Evolutionary conservation across 192 early-diverging fungal genomes (phyloP).

Genomic region (Umbelopsis ramanniana): DNA sequence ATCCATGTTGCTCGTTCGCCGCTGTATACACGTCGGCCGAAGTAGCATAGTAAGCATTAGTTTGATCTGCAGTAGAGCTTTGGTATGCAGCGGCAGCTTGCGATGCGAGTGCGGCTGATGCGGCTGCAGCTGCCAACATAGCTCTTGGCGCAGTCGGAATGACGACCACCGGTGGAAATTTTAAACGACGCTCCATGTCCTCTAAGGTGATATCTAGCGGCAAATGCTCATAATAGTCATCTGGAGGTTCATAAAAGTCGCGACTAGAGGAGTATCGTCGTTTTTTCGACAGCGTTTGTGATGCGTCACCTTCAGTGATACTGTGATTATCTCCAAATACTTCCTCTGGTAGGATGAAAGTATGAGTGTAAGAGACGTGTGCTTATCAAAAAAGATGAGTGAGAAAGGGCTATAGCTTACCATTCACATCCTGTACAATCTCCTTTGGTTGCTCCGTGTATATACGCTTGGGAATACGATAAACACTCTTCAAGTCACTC

Average conservation of each 20-base stretch:
- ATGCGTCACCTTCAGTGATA: constrained; percentile 9
- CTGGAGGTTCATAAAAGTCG: constrained; percentile 39
- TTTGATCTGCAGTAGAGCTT: constrained; percentile 23
- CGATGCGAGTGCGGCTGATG: constrained; percentile 10
- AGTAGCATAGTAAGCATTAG: constrained; percentile 11
- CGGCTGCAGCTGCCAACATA: constrained; percentile 27
- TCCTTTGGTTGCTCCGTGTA: constrained; percentile 28
- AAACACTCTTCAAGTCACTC: constrained; percentile 54
- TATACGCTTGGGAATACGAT: constrained; percentile 62
- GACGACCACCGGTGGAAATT: constrained; percentile 24
- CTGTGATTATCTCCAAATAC: neutral
- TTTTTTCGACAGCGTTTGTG: constrained; percentile 7
- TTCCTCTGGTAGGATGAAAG: constrained; percentile 28
- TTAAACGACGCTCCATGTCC: constrained; percentile 28
- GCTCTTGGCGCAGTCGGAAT: constrained; percentile 43
- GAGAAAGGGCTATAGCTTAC: constrained; percentile 17
- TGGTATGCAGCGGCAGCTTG: constrained; percentile 5
- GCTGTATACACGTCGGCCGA: neutral
- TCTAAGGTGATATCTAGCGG: constrained; percentile 14
- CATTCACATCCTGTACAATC: neutral
- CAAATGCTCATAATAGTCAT: constrained; percentile 41
- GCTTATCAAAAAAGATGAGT: constrained; percentile 25
- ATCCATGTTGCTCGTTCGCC: neutral
- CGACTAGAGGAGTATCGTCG: constrained; percentile 28
- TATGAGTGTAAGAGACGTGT: no score